phyloP scores from a whole-genome alignment of 768 basidiomycete species.

The Exsudoporus frostii region DNA sequence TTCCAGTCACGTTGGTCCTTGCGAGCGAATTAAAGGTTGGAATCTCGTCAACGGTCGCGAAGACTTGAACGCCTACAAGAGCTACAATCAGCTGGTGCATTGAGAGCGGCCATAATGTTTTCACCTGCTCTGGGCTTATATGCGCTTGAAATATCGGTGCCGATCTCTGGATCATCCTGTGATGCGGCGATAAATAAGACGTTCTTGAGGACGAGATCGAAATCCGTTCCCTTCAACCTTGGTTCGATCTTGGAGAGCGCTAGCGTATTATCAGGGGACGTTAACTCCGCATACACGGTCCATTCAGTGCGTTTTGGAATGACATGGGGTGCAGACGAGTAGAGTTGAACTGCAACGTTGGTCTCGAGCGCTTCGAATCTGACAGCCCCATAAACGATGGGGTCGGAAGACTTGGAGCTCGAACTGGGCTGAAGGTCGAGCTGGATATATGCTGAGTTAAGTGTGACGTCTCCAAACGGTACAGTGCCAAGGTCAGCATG shows the following conservation, averaged over 20 bases:
- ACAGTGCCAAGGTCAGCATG: not conserved
- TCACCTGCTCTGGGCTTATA: conserved; percentile 1
- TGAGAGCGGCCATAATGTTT: not conserved
- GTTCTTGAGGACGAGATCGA: conserved; percentile 1
- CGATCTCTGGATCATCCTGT: not conserved
- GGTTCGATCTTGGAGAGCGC: conserved; percentile 5
- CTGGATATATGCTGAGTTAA: conserved; percentile 1
- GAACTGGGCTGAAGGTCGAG: conserved; percentile 5
- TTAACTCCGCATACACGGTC: not conserved
- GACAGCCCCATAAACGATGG: conserved; percentile 1
- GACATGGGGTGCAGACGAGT: not conserved
- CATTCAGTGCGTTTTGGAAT: conserved; percentile 4
- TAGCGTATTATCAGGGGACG: not conserved
- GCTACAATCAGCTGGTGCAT: not conserved
- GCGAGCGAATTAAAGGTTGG: not conserved
- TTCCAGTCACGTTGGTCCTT: not conserved
- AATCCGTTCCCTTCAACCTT: not conserved
- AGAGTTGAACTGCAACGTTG: conserved; percentile 2
- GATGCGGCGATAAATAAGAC: conserved; percentile 4
- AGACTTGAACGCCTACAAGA: conserved; percentile 1
- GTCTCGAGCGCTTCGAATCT: not conserved
- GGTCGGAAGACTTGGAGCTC: not conserved
- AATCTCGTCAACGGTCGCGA: conserved; percentile 4
- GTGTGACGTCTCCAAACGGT: not conserved
- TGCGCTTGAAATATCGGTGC: not conserved